Evolutionary conservation across 441 rosid species (phyloP).

Genomic region (Adansonia grandidieri): DNA sequence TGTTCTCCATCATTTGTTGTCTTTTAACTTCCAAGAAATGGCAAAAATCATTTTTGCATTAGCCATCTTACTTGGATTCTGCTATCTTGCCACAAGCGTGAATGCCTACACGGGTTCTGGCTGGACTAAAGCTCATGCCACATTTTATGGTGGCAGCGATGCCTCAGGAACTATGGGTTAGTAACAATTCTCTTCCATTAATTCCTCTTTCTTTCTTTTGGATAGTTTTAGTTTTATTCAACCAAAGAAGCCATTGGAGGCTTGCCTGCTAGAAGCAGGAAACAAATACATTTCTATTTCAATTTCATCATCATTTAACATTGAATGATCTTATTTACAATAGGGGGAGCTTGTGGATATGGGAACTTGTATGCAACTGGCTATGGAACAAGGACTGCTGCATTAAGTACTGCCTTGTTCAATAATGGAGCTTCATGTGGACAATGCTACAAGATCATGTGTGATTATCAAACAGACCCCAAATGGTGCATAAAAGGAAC

Average conservation of each 20-base stretch:
- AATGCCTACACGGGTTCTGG: constrained; percentile 60
- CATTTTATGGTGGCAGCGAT: constrained; percentile 92
- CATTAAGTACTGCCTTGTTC: constrained; percentile 72
- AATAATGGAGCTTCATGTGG: constrained; percentile 75
- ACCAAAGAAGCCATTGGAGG: not conserved
- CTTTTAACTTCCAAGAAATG: constrained; percentile 36
- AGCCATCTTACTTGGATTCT: constrained; percentile 43
- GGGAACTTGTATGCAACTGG: constrained; percentile 66
- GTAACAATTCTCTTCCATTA: not conserved
- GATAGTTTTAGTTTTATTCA: not conserved
- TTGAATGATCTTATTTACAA: not conserved
- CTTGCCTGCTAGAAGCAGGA: not conserved
- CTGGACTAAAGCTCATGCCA: constrained; percentile 82
- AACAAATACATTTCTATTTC: not conserved
- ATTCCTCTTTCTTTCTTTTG: not conserved
- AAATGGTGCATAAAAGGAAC: constrained; percentile 64
- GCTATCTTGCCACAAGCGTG: constrained; percentile 32
- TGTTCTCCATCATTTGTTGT: not conserved
- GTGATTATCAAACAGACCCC: constrained; percentile 60
- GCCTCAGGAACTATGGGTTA: constrained; percentile 98
- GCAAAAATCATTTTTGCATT: constrained; percentile 39
- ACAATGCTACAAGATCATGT: constrained; percentile 59
- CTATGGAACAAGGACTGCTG: constrained; percentile 69
- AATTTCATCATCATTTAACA: not conserved
- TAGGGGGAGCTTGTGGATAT: constrained; percentile 83